Base-by-base conservation (phyloP, 208 protist species). In the Trypanosoma lewisi region DNA sequence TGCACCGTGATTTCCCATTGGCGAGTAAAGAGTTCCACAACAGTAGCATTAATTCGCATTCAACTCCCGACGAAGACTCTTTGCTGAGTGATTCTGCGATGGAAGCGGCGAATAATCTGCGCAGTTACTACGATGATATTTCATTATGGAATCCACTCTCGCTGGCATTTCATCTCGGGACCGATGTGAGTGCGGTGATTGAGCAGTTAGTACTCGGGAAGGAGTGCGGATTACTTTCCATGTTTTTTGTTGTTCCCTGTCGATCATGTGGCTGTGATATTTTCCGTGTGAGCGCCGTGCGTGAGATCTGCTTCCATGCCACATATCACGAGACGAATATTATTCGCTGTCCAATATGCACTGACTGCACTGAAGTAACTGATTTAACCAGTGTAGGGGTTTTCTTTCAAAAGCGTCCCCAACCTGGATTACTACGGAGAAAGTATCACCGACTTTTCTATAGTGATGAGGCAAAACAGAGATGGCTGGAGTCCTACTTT, bases 201-300 rank as follows among this genome's bases (percentile, higher is more conserved):
- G 78, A 88, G 49, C 88, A 94, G 68, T 70, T 94, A 17, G 71
- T 94, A 0, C 75, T 94, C 1, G 88, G 76, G 19, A 84, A 88
- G 17, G 77, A 91, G 63, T 68, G 67, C 49, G 47, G 66, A 17
- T 83, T 80, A 62, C 70, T 94, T 57, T 67, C 63, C 28, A 70
- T 94, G 48, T 31, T 48, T 27, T 91, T 91, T 75, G 84, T 88
- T 49, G 59, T 94, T 45, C 56, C 63, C 47, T 94, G 87, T 74
- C 68, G 69, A 42, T 94, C 87, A 16, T 94, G 87, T 59, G 85
- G 75, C 1, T 89, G 75, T 61, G 83, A 94, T 64, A 82, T 94
- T 58, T 57, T 73, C 6, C 82, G 78, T 63, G 79, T 76, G 41
- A 53, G 55, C 7, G 59, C 63, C 47, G 77, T 94, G 17, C 83